Percentiles rank a stretch among this genome's conserved stretches.
These are phyloP conservation scores for Mycosphaerella sp. DNA, from an alignment of 2,329 filamentous ascomycete species.

Conservation along the genomic window DNA sequence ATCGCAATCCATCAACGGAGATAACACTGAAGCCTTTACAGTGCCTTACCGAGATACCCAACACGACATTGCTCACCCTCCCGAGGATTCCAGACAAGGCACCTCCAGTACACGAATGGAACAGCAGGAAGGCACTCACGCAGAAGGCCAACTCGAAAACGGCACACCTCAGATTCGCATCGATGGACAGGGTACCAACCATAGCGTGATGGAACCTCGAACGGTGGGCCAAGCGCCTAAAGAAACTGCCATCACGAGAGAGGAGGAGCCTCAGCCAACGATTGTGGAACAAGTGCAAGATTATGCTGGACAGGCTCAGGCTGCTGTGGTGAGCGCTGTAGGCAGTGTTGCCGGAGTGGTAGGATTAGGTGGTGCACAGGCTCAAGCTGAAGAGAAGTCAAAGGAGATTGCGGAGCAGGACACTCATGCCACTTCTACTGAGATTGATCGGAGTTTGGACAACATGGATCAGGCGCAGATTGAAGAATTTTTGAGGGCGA, in stretches of 20 bases:
- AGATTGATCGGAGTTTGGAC: constrained; percentile 30
- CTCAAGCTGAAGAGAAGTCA: constrained; percentile 22
- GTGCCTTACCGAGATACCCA: constrained; percentile 24
- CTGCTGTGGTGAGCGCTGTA: constrained; percentile 22
- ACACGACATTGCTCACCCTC: constrained; percentile 36
- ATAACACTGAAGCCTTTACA: constrained; percentile 22
- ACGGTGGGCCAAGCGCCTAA: constrained; percentile 47
- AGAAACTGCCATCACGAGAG: constrained; percentile 34
- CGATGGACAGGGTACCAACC: constrained; percentile 42
- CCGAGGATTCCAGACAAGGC: constrained; percentile 31
- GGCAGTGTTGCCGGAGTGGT: constrained; percentile 33
- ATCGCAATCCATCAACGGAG: constrained; percentile 11
- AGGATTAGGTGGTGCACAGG: constrained; percentile 25
- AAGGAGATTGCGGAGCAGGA: constrained; percentile 15
- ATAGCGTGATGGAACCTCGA: constrained; percentile 42
- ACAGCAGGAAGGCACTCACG: constrained; percentile 41
- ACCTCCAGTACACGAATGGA: constrained; percentile 39
- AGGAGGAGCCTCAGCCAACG: constrained; percentile 32
- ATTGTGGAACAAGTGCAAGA: constrained; percentile 42
- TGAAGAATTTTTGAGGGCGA: constrained; percentile 34
- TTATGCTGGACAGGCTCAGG: constrained; percentile 28
- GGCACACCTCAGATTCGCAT: constrained; percentile 40
- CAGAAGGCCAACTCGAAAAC: constrained; percentile 37
- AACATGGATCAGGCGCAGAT: constrained; percentile 28
- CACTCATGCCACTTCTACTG: background rate